Conservation (phyloP, 495 filamentous ascomycete genomes). For the Annulohypoxylon nitens region DNA sequence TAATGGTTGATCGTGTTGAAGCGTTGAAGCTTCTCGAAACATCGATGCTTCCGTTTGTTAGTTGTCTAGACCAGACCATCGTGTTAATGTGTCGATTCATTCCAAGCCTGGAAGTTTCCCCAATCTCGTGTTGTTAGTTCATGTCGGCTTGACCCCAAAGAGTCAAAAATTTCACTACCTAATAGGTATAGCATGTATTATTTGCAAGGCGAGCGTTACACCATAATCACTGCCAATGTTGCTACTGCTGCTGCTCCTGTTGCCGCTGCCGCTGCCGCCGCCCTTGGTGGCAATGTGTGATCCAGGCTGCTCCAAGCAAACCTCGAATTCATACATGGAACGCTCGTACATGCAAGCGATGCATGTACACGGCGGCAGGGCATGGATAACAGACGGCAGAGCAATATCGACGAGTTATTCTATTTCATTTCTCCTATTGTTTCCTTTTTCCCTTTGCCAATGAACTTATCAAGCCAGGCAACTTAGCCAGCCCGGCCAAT, state of each 20-base stretch:
- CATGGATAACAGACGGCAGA: slow-evolving; percentile 3
- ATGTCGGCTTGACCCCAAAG: slow-evolving; percentile 27
- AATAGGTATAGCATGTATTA: background rate
- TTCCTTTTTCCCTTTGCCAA: background rate
- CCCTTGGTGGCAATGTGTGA: slow-evolving; percentile 33
- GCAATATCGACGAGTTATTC: background rate
- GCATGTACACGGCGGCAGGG: slow-evolving; percentile 8
- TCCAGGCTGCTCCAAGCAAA: slow-evolving; percentile 32
- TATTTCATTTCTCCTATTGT: slow-evolving; percentile 1
- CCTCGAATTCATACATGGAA: slow-evolving; percentile 13
- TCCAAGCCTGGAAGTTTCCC: slow-evolving; percentile 1
- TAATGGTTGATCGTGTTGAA: slow-evolving; percentile 12
- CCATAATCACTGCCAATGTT: slow-evolving; percentile 19
- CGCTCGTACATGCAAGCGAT: slow-evolving; percentile 12
- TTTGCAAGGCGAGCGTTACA: slow-evolving; percentile 32
- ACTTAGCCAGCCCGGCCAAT: slow-evolving; percentile 6
- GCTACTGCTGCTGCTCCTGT: slow-evolving; percentile 18
- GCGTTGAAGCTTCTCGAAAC: slow-evolving; percentile 11
- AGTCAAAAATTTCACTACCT: slow-evolving; percentile 18
- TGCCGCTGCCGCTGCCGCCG: slow-evolving; percentile 21
- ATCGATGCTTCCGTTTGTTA: slow-evolving; percentile 7
- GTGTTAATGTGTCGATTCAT: background rate
- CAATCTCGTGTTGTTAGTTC: slow-evolving; percentile 6
- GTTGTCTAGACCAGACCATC: slow-evolving; percentile 15
- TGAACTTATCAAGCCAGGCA: background rate